Base-by-base conservation (phyloP, 2,329 filamentous ascomycete genomes). In the Stachybotrys elegans region DNA sequence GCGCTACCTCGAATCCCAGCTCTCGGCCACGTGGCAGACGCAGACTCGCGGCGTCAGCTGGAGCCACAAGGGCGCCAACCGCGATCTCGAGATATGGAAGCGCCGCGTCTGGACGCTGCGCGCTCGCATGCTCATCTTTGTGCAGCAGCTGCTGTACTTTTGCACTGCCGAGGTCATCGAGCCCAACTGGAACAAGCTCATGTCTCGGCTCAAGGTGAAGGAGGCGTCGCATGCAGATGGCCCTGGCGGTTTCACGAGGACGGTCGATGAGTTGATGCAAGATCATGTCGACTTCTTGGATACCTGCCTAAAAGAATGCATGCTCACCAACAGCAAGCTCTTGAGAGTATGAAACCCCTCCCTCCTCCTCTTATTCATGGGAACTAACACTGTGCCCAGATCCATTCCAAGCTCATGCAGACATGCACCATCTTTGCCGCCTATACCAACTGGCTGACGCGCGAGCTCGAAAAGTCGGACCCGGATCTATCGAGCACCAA, bases 261-360 rank as follows among this genome's bases (percentile, higher is more conserved):
- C 93, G 0, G 93, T 98, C 1, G 93, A 98, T 59, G 90, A 97
- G 68, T 70, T 98, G 59, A 98, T 98, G 93, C 89, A 97, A 68
- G 91, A 97, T 59, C 93, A 98, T 67, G 91, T 98, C 48, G 93
- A 97, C 67, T 98, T 98, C 63, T 71, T 98, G 39, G 93, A 96
- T 57, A 97, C 93, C 4, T 98, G 93, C 63, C 73, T 98, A 57
- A 98, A 97, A 68, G 93, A 97, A 69, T 97, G 93, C 71, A 97
- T 97, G 90, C 76, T 98, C 51, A 98, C 93, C 17, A 96, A 98
- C 64, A 89, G 88, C 60, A 96, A 95, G 69, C 76, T 98, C 6
- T 70, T 98, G 6, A 85, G 89, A 67, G 92, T 95, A 76, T 52
- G 74, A 65, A 12, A 34, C 32, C 14, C 20, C 29, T 44, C 22